Base-by-base conservation (phyloP, 2,329 filamentous ascomycete genomes). In the Arthroderma sp. region DNA sequence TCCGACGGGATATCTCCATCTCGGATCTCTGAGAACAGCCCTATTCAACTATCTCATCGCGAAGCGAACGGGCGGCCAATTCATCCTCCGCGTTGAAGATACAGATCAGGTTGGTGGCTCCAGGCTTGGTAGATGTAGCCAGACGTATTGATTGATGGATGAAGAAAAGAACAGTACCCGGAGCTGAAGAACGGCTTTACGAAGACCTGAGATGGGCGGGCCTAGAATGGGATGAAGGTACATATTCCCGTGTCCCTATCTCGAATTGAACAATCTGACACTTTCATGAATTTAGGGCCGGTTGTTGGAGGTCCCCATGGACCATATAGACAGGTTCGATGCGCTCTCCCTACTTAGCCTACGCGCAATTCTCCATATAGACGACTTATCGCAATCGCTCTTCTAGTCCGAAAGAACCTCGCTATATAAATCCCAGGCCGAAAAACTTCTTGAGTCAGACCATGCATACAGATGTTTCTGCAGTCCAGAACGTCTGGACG, bases 1-100 rank as follows among this genome's bases (percentile, higher is more conserved):
- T 1, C 91, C 91, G 0, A 98, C 91, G 0, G 91, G 91, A 1
- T 88, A 89, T 56, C 73, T 98, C 27, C 91, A 98, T 64, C 71
- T 98, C 8, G 91, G 91, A 3, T 94, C 88, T 0, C 65, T 98
- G 32, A 75, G 91, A 47, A 98, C 91, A 0, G 93, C 93, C 0
- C 66, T 98, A n/a, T 96, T 87, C 69, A 96, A 94, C 58, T 95
- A 89, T 54, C 69, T 98, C 4, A 73, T 94, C n/a, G 88, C 91
- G 0, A 84, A 81, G 56, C 78, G 82, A 2, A 94, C 91, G 0
- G 81, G 83, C 4, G 91, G 91, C 5, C 83, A 94, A 60, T 98
- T 98, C 56, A 66, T 98, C 7, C 68, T 98, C 41, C 79, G 91
- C 6, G 80, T 98, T 51, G 91, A 98, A 68, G 91, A 98, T 62